phyloP scores from a whole-genome alignment of 306 rosid genomes.

The Glycyrrhiza uralensis region DNA sequence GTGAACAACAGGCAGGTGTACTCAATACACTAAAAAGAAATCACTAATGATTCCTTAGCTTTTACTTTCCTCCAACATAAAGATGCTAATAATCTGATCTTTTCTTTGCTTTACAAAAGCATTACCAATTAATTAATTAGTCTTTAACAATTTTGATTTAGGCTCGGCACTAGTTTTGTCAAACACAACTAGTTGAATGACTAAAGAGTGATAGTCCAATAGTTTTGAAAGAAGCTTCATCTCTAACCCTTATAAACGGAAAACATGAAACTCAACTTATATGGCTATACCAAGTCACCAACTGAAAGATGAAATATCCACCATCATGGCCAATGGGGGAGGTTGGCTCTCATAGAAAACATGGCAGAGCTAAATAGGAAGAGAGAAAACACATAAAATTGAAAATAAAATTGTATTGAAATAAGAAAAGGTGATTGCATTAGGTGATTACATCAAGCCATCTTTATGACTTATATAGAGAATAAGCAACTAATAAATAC shows the following conservation, averaged over 20 bases:
- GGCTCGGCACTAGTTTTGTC: conserved; percentile 26
- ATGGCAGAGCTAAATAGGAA: too few species aligned
- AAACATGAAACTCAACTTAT: not conserved
- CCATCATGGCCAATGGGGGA: conserved; percentile 2
- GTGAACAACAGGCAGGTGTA: conserved; percentile 30
- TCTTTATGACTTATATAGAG: too few species aligned
- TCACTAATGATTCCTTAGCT: conserved; percentile 46
- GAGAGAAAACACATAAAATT: too few species aligned
- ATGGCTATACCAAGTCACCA: conserved; percentile 12
- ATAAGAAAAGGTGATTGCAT: too few species aligned
- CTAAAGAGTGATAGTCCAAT: conserved; percentile 2
- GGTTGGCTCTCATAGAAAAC: too few species aligned
- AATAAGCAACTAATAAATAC: too few species aligned
- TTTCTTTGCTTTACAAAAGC: conserved; percentile 17
- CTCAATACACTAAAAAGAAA: conserved; percentile 22
- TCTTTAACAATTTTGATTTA: conserved; percentile 32
- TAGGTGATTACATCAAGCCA: too few species aligned
- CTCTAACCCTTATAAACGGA: not conserved
- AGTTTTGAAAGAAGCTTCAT: conserved; percentile 1
- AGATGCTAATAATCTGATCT: conserved; percentile 38
- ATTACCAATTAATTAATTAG: conserved; percentile 26
- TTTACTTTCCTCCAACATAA: conserved; percentile 64
- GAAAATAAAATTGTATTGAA: too few species aligned
- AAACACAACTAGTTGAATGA: conserved; percentile 18
- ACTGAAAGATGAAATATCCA: conserved; percentile 16